Evolutionary conservation across 2,329 filamentous ascomycete species (phyloP).

Genomic region (Pseudogymnoascus sp.): DNA sequence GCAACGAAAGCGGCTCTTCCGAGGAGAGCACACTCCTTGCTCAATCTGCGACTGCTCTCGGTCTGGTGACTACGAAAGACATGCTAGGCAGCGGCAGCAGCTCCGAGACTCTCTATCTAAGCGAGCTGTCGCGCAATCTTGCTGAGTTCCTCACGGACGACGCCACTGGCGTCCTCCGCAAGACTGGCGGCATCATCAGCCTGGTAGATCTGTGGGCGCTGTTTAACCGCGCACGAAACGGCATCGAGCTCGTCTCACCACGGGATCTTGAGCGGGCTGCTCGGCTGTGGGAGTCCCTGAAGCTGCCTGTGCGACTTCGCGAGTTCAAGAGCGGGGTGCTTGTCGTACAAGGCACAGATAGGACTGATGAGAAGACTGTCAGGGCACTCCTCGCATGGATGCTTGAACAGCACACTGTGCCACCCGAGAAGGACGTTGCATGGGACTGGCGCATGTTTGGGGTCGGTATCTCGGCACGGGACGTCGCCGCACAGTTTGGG

Average conservation of each 20-base stretch:
- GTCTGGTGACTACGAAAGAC: slow-evolving; percentile 89
- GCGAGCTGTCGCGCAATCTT: slow-evolving; percentile 73
- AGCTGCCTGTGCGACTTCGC: slow-evolving; percentile 75
- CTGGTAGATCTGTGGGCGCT: slow-evolving; percentile 88
- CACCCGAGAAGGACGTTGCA: slow-evolving; percentile 52
- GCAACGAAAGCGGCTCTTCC: slow-evolving; percentile 47
- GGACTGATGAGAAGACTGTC: slow-evolving; percentile 86
- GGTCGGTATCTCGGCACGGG: slow-evolving; percentile 79
- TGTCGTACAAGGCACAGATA: slow-evolving; percentile 80
- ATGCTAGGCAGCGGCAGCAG: slow-evolving; percentile 71
- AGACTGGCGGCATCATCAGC: slow-evolving; percentile 79
- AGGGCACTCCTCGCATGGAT: slow-evolving; percentile 70
- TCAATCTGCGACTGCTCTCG: slow-evolving; percentile 74
- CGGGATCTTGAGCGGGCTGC: slow-evolving; percentile 87
- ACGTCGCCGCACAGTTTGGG: slow-evolving; percentile 80
- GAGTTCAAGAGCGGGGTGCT: slow-evolving; percentile 91
- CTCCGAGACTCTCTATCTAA: slow-evolving; percentile 78
- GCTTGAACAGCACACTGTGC: slow-evolving; percentile 58
- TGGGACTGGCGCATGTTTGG: slow-evolving; percentile 78
- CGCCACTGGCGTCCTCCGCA: slow-evolving; percentile 64
- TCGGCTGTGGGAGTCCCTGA: slow-evolving; percentile 77
- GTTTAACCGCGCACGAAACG: slow-evolving; percentile 87
- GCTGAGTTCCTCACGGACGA: slow-evolving; percentile 89
- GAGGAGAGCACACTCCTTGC: slow-evolving; percentile 70
- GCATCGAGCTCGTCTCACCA: slow-evolving; percentile 89